Conservation (phyloP, 441 rosid genomes). For the Syzygium syzygioides region DNA sequence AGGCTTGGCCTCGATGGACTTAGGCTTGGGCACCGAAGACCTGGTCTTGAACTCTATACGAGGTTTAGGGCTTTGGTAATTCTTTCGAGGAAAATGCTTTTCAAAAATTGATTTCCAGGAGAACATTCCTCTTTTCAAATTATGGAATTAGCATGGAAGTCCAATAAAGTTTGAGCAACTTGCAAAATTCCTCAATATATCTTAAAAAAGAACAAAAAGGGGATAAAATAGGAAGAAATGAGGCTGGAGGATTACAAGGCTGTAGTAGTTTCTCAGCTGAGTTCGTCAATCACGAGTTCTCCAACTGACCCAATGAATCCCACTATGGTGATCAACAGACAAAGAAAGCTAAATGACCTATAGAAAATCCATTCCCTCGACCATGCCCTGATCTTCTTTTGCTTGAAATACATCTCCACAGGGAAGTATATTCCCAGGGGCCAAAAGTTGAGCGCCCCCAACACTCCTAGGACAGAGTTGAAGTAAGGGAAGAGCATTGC, state of each 20-base stretch:
- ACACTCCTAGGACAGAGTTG: conserved; percentile 21
- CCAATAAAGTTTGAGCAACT: too few species aligned
- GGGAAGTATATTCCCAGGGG: conserved; percentile 24
- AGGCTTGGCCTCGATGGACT: too few species aligned
- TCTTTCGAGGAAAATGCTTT: not conserved
- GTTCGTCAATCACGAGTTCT: conserved; percentile 23
- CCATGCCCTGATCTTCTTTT: not conserved
- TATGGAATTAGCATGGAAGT: not conserved
- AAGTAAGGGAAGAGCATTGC: conserved; percentile 30
- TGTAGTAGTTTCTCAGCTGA: conserved; percentile 9
- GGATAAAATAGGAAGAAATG: too few species aligned
- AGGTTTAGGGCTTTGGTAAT: not conserved
- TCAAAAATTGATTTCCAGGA: not conserved
- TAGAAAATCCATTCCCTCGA: not conserved
- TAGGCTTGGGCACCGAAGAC: too few species aligned
- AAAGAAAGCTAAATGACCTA: conserved; percentile 9
- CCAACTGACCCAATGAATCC: conserved; percentile 21
- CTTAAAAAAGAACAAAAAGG: not conserved
- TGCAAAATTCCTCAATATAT: not conserved
- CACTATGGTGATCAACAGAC: conserved; percentile 15
- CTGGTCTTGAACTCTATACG: not conserved
- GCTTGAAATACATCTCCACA: conserved; percentile 19
- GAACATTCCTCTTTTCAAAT: not conserved
- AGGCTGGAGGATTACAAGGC: not conserved
- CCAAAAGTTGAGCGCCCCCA: conserved; percentile 25